These are phyloP conservation scores for Pseudisothecium myosuroides DNA, from an alignment of 225 moss, liverwort and hornwort genomes.

Conservation along the genomic window DNA sequence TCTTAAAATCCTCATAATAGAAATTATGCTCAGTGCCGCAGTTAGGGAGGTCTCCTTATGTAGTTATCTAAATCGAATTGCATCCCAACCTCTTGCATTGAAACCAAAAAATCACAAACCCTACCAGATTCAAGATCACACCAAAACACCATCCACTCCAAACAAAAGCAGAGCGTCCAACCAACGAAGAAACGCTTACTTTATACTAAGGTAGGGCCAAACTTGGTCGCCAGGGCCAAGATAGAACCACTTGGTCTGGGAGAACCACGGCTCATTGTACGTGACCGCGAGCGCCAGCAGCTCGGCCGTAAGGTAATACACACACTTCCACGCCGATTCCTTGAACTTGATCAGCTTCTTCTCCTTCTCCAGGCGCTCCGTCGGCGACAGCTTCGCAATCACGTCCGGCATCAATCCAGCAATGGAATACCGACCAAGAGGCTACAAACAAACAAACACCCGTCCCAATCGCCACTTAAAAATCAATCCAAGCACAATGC, in stretches of 20 bases:
- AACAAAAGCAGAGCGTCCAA: not conserved
- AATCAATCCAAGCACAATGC: not conserved
- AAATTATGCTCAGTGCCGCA: not conserved
- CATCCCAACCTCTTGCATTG: not conserved
- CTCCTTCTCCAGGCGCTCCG: slow-evolving; percentile 22
- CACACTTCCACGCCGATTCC: slow-evolving; percentile 63
- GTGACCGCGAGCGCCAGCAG: slow-evolving; percentile 35
- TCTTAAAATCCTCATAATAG: not conserved
- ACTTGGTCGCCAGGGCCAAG: slow-evolving; percentile 29
- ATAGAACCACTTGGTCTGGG: slow-evolving; percentile 40
- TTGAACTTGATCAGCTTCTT: slow-evolving; percentile 54
- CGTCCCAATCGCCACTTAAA: not conserved
- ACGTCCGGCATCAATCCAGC: slow-evolving; percentile 3
- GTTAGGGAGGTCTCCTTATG: not conserved
- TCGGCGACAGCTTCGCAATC: slow-evolving; percentile 12
- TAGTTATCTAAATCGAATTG: not conserved
- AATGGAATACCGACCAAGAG: slow-evolving; percentile 28
- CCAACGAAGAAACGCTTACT: slow-evolving; percentile 16
- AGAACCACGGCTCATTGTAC: slow-evolving; percentile 48
- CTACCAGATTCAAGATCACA: not conserved
- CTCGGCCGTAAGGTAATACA: slow-evolving; percentile 36
- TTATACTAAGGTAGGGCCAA: slow-evolving; percentile 45
- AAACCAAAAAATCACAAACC: not conserved
- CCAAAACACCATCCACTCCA: not conserved
- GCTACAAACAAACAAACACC: slow-evolving; percentile 1